Percentiles rank a stretch among this genome's conserved stretches.
These are phyloP conservation scores for Neurospora sp. DNA, from an alignment of 495 filamentous ascomycete genomes.

Conservation along the genomic window DNA sequence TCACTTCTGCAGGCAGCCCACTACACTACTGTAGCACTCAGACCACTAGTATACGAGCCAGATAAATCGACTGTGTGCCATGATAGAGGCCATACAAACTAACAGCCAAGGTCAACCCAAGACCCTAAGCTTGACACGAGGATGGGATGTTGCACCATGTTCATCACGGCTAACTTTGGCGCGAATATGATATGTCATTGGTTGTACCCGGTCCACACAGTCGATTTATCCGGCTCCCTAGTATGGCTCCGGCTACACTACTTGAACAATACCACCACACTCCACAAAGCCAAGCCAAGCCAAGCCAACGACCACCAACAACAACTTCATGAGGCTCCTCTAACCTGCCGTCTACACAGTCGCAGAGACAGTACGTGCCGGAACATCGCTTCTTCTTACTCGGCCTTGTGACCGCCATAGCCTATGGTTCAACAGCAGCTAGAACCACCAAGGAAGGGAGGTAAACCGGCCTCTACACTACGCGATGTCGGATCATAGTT, in stretches of 20 bases:
- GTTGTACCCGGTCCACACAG: too few species aligned
- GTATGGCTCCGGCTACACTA: too few species aligned
- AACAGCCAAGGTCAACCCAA: too few species aligned
- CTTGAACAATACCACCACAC: neutral
- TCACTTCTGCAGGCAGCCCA: neutral
- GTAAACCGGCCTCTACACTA: neutral
- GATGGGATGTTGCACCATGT: too few species aligned
- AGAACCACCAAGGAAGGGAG: neutral
- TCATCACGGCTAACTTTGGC: too few species aligned
- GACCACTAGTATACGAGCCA: neutral
- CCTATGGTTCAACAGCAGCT: neutral
- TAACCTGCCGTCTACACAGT: neutral
- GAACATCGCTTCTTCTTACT: neutral
- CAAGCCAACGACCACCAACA: neutral
- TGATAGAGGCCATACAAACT: too few species aligned
- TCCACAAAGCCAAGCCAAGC: neutral
- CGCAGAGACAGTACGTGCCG: neutral
- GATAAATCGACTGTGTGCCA: too few species aligned
- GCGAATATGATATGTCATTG: too few species aligned
- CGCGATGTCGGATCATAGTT: neutral
- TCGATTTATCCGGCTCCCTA: too few species aligned
- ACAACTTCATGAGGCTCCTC: neutral
- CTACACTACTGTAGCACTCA: neutral
- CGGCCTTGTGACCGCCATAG: neutral
- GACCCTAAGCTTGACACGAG: too few species aligned